phyloP scores from a whole-genome alignment of 2,329 filamentous ascomycete species.

The Pseudocercospora pini-densiflorae region DNA sequence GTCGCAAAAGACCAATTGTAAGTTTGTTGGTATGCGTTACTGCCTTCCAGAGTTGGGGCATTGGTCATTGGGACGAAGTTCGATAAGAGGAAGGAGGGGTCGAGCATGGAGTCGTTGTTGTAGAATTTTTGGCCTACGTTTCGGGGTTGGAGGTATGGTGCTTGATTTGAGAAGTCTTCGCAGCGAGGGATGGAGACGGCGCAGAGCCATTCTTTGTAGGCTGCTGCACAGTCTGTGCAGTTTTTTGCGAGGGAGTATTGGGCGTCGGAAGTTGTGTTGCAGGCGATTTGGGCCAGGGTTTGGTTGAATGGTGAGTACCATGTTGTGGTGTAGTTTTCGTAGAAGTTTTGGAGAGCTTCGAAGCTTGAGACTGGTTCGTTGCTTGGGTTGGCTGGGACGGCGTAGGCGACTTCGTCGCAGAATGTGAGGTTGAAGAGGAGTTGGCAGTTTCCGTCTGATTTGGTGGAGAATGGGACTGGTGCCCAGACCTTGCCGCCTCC shows the following conservation, averaged over 20 bases:
- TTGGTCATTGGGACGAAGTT: slow-evolving; percentile 40
- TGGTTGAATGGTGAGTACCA: slow-evolving; percentile 81
- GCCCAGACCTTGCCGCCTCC: slow-evolving; percentile 78
- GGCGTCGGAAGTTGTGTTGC: slow-evolving; percentile 73
- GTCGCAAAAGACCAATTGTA: slow-evolving; percentile 38
- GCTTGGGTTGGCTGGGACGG: slow-evolving; percentile 80
- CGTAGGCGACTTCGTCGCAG: slow-evolving; percentile 86
- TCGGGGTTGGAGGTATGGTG: slow-evolving; percentile 65
- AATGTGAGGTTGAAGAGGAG: slow-evolving; percentile 87
- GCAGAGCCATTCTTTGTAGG: slow-evolving; percentile 96
- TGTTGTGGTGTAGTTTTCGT: slow-evolving; percentile 73
- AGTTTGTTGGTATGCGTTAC: slow-evolving; percentile 37
- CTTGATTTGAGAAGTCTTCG: slow-evolving; percentile 72
- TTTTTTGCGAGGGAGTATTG: slow-evolving; percentile 79
- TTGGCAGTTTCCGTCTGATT: slow-evolving; percentile 81
- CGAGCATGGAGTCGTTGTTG: slow-evolving; percentile 36
- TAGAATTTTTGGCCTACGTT: slow-evolving; percentile 63
- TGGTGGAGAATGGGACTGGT: slow-evolving; percentile 75
- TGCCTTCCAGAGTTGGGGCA: slow-evolving; percentile 40
- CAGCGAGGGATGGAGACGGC: slow-evolving; percentile 91
- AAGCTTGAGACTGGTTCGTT: slow-evolving; percentile 51
- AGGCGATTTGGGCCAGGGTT: slow-evolving; percentile 81
- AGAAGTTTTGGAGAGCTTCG: slow-evolving; percentile 66
- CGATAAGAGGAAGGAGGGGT: slow-evolving; percentile 27
- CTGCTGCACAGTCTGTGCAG: slow-evolving; percentile 75